Base-by-base conservation (phyloP, 1,284 basidiomycete species). In the Sparassis latifolia region DNA sequence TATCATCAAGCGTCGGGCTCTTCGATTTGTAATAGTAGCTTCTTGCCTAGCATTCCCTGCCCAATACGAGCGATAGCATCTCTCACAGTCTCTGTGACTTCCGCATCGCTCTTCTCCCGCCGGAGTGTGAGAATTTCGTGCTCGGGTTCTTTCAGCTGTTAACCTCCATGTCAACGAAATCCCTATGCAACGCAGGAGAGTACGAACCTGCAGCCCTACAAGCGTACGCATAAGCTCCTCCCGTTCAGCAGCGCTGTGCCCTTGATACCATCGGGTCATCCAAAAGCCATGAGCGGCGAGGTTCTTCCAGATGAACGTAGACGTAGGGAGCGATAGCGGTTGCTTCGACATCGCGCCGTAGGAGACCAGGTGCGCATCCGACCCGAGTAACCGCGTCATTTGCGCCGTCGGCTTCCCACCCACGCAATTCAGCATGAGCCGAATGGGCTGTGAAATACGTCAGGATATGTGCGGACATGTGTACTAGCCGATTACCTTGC, bases 341-440 rank as follows among this genome's bases (percentile, higher is more conserved):
- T 85, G 77, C 65, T 86, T 90, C 2, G 89, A 87, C 91, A 94
- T 93, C 4, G 86, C 90, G 30, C 91, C 91, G 54, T 93, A 94
- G 0, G 92, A 89, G 6, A 93, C 86, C 2, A 92, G 69, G 56
- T 85, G 83, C 2, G 84, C 82, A 57, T 85, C 71, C 38, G 72
- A 61, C 6, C 82, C 82, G 2, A 93, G 70, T 10, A 86, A 68
- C 46, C 81, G 77, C 2, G 78, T 73, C 84, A 92, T 88, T 2
- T 73, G 58, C 0, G 77, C 78, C 0, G 88, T 89, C 43, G 82
- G 74, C 42, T 76, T 74, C 0, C 91, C 90, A 12, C 87, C 78
- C 10, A 93, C 82, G 62, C 90, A 91, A 62, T 93, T 93, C 29
- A 93, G 73, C 5, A 80, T 86, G 2, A 93, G 73, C 29, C 75